Evolutionary conservation across 176 grass and related monocot genomes (phyloP).

Genomic region (Cenchrus fungigraminus): DNA sequence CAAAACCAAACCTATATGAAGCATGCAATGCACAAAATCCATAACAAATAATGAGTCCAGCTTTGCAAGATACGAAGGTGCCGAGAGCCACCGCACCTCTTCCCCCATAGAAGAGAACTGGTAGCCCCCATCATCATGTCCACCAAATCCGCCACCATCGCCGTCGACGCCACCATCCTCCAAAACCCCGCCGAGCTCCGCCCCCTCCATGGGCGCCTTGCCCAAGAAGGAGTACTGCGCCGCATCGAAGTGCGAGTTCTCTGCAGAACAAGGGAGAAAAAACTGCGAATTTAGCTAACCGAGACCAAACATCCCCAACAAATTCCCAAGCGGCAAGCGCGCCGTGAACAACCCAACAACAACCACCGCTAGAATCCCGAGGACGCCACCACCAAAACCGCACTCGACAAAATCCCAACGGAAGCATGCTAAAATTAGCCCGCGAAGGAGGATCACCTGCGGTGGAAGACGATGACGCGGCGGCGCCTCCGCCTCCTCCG

Average conservation of each 20-base stretch:
- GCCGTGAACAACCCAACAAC: background rate
- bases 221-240: constrained; percentile 80
- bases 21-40: constrained; percentile 34
- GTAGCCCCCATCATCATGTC: constrained; percentile 50
- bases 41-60: background rate
- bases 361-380: background rate
- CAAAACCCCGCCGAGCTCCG: constrained; percentile 71
- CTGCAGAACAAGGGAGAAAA: constrained; percentile 40
- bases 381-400: background rate
- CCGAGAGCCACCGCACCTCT: constrained; percentile 50
- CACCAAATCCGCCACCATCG: constrained; percentile 53
- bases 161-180: constrained; percentile 53
- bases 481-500: constrained; percentile 2
- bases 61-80: constrained; percentile 6
- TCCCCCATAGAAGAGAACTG: constrained; percentile 66
- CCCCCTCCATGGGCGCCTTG: constrained; percentile 60
- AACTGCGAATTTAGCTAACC: constrained; percentile 31
- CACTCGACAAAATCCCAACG: background rate
- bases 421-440: constrained; percentile 17
- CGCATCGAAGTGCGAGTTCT: constrained; percentile 66
- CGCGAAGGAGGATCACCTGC: constrained; percentile 44
- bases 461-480: constrained; percentile 16
- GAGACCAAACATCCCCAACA: constrained; percentile 9
- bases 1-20: constrained; percentile 6
- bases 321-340: background rate